Evolutionary conservation across 2,329 filamentous ascomycete species (phyloP), one percentile per base, ranked within the genome.

Genomic region (Penicillium brasilianum): DNA sequence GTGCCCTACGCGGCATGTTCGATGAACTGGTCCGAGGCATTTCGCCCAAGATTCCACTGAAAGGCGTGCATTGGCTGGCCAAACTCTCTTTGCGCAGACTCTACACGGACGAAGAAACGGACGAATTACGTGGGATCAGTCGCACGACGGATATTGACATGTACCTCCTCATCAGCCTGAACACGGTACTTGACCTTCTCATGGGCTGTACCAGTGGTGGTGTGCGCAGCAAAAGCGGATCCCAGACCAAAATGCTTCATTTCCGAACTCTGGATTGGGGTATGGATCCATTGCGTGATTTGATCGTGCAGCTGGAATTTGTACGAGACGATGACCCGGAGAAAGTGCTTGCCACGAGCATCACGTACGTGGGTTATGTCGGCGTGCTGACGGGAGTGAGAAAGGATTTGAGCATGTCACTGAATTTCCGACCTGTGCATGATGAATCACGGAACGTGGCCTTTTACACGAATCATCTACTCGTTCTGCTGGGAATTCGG

Each of bases 131-230:
- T 3, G 87, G 87, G 0, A 87, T 90, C 37, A 80, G 82, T 28
- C 71, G 76, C 28, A 78, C 74, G 2, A 81, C 81, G 0, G 82
- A 80, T 0, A 77, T 90, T 3, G 78, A 84, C 1, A 77, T 89
- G 71, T 86, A 87, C 65, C 73, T 89, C 0, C 77, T 90, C 0
- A 82, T 90, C 2, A 82, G 83, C 2, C 82, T 88, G 66, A 90
- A 90, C 66, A 84, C 86, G 1, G 74, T 89, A 1, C 77, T 90
- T 1, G 88, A 90, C 67, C 75, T 85, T 5, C 77, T 90, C 37
- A 83, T 90, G 74, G 88, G 87, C 2, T 90, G 88, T 70, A 89
- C 87, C 1, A 88, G 85, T 62, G 85, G 85, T 22, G 85, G 80
- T 16, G 75, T 74, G 2, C 69, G 70, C 41, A 61, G 62, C 5